Conservation (phyloP, 495 filamentous ascomycete genomes). For the Podospora appendiculata region DNA sequence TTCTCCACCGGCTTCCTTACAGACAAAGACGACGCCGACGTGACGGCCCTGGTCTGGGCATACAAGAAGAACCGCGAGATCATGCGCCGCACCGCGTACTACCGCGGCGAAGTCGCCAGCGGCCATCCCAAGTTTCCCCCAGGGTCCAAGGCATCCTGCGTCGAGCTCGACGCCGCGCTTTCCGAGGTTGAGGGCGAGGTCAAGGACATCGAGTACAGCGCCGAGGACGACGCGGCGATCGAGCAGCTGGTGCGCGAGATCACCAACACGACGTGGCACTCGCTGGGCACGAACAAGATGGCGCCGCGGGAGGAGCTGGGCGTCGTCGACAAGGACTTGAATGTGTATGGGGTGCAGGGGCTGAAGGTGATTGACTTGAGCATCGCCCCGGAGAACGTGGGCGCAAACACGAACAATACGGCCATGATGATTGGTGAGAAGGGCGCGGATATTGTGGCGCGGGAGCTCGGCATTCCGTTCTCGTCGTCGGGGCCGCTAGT, state of each 20-base stretch:
- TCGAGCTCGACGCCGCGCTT: slow-evolving; percentile 23
- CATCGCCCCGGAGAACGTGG: slow-evolving; percentile 52
- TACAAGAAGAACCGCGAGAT: slow-evolving; percentile 53
- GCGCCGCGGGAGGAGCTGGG: slow-evolving; percentile 7
- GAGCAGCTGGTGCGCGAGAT: slow-evolving; percentile 10
- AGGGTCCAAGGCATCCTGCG: slow-evolving; percentile 33
- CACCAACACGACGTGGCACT: slow-evolving; percentile 19
- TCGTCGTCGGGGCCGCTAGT: neutral
- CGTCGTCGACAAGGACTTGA: slow-evolving; percentile 14
- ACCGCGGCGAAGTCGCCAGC: slow-evolving; percentile 41
- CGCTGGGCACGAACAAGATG: slow-evolving; percentile 20
- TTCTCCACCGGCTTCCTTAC: slow-evolving; percentile 40
- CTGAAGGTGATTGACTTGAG: slow-evolving; percentile 26
- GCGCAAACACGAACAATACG: slow-evolving; percentile 53
- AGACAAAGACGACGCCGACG: slow-evolving; percentile 27
- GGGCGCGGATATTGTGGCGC: slow-evolving; percentile 48
- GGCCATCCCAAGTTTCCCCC: slow-evolving; percentile 45
- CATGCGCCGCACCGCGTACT: slow-evolving; percentile 42
- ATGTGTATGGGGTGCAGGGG: slow-evolving; percentile 12
- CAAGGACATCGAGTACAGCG: slow-evolving; percentile 13
- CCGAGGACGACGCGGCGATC: slow-evolving; percentile 41
- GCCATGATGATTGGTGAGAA: slow-evolving; percentile 54
- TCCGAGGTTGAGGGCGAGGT: slow-evolving; percentile 7
- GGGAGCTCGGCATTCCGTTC: slow-evolving; percentile 34
- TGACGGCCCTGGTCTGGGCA: slow-evolving; percentile 38